Base-by-base conservation (phyloP, 1,139 yeast genomes). In the Insectozyma bohioensis region DNA sequence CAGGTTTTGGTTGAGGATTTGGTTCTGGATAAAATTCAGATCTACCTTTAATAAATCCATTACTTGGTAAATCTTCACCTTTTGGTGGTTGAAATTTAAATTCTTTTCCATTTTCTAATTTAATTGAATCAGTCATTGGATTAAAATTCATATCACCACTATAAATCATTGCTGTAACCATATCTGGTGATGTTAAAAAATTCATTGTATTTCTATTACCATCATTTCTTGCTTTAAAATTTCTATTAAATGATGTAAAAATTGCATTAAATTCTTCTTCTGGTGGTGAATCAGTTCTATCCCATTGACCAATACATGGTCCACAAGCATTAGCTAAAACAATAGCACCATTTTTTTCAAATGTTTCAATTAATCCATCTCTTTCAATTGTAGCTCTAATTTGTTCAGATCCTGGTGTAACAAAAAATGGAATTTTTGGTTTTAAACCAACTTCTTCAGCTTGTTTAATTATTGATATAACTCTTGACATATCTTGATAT, bases 221-320 rank as follows among this genome's bases (percentile, higher is more conserved):
- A 59, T 92, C 98, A 56, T 92, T 92, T 74, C 98, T 82, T 24
- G 97, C 95, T 56, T 90, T 78, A 73, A 92, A 92, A 63, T 92
- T 92, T 72, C 98, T 81, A 73, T 92, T 92, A 72, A 88, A 92
- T 10, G 96, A 86, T 15, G 97, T 86, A 67, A 92, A 84, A 41
- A 92, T 92, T 34, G 97, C 87, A 55, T 90, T 90, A 33, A 61
- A 62, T 38, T 76, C 81, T 33, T 78, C 72, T 35, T 75, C 76
- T 58, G 83, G 82, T 33, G 82, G 71, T 32, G 82, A 73, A 41
- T 69, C 75, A 11, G 63, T 51, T 64, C 98, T 80, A 58, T 88
- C 96, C 98, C 98, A 92, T 69, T 92, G 97, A 34, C 98, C 98
- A 53, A 92, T 92, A 72, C 98, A 92, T 45, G 97, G 98, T 39